Evolutionary conservation across 2,329 filamentous ascomycete genomes (phyloP), one percentile per base, ranked within the genome.

Genomic region (Shiraia sp.): DNA sequence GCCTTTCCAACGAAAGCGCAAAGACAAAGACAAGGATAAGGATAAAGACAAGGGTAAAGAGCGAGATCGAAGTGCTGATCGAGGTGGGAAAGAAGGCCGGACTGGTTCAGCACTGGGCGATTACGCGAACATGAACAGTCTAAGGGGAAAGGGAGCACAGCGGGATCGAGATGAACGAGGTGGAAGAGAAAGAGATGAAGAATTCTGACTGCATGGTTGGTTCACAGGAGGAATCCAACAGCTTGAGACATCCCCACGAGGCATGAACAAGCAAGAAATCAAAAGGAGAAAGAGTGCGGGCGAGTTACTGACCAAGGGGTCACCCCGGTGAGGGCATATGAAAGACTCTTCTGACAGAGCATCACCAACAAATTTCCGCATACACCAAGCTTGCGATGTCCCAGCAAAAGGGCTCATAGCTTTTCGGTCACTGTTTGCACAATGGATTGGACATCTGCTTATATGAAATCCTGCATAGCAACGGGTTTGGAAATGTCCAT

Each of bases 201-300:
- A 68, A 17, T 61, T 62, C 48, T 65, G 66, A 68, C 59, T 67
- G 57, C 55, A 65, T 61, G 63, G 61, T 30, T 66, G 62, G 64
- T 68, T 65, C 24, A 55, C 57, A 2, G 64, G 63, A n/a, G 50
- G 25, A 2, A 23, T 41, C n/a, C 19, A 25, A 10, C 32, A 35
- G 14, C 25, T 35, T 10, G 32, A 41, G 10, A 9, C 51, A 23
- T 56, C 45, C 36, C 37, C 48, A 1, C 36, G 33, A 28, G 30
- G 31, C 13, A 16, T 52, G 10, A 46, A 40, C 2, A 49, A 49
- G 36, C 47, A 54, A 12, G 63, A 66, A 32, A 36, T 66, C 22
- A 53, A 53, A 42, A 31, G 63, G 10, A 39, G 63, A 14, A 65
- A 63, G 51, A 66, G 63, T 33, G 61, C 60, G 17, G 56, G 59